These are phyloP conservation scores for Erythrophleum ivorense DNA, from an alignment of 331 rosid species.

Conservation along the genomic window DNA sequence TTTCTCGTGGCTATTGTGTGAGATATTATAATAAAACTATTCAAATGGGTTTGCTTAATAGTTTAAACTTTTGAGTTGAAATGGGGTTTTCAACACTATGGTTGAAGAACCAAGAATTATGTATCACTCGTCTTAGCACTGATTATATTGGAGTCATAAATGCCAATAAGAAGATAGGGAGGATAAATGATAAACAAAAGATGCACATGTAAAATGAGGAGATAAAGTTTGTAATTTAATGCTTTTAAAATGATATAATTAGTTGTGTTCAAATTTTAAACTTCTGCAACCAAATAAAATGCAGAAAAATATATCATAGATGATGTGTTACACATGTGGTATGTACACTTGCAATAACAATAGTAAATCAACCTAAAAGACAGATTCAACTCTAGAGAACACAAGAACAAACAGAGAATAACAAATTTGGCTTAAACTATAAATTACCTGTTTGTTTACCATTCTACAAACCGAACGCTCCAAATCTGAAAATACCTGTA, in stretches of 20 bases:
- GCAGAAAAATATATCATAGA: neutral
- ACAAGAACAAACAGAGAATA: conserved; percentile 33
- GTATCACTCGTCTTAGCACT: neutral
- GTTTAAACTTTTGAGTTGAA: neutral
- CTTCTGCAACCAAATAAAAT: conserved; percentile 11
- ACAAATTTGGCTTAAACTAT: conserved; percentile 15
- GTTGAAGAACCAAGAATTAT: conserved; percentile 1
- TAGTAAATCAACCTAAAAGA: conserved; percentile 4
- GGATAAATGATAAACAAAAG: conserved; percentile 3
- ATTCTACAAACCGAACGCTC: conserved; percentile 97
- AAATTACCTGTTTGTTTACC: conserved; percentile 88
- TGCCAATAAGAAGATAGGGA: neutral
- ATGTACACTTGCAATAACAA: conserved; percentile 3
- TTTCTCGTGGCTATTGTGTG: neutral
- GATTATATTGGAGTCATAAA: conserved; percentile 3
- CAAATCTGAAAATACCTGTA: conserved; percentile 95
- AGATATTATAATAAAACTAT: neutral
- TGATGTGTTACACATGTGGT: neutral
- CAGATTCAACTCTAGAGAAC: conserved; percentile 14
- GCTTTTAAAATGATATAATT: conserved; percentile 15
- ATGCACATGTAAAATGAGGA: neutral
- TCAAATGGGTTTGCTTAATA: neutral
- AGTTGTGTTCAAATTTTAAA: conserved; percentile 13
- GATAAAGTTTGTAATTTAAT: conserved; percentile 1
- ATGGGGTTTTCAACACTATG: neutral